These are phyloP conservation scores for Pyrus pyrifolia DNA, from an alignment of 306 rosid genomes.

Conservation along the genomic window DNA sequence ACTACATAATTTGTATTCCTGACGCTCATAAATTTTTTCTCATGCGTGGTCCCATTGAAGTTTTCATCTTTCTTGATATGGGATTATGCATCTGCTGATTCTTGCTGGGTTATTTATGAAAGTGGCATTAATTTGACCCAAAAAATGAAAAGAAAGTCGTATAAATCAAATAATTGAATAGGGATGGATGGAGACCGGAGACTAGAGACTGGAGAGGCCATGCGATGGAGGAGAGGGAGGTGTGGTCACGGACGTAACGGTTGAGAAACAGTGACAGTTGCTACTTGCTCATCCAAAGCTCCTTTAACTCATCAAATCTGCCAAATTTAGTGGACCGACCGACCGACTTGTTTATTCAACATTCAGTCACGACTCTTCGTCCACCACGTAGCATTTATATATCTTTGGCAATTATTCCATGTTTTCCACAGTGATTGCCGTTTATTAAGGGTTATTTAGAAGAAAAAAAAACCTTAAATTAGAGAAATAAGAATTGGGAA, in stretches of 20 bases:
- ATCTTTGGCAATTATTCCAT: neutral
- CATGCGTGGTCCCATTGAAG: neutral
- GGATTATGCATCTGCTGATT: neutral
- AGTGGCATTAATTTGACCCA: neutral
- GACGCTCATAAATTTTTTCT: neutral
- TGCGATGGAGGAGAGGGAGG: neutral
- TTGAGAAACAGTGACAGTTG: conserved; percentile 14
- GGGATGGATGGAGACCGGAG: neutral
- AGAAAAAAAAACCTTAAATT: neutral
- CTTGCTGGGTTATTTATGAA: neutral
- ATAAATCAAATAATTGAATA: neutral
- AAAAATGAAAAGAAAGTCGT: too few relatives aligned
- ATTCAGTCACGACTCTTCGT: neutral
- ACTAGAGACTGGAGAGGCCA: neutral
- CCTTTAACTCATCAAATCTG: neutral
- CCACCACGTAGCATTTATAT: neutral
- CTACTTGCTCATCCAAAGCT: conserved; percentile 13
- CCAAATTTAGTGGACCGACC: conserved; percentile 1
- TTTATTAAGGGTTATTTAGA: neutral
- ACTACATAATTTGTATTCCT: too few relatives aligned
- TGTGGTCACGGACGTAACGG: conserved; percentile 21
- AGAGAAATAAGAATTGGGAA: too few relatives aligned
- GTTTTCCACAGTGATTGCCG: too few relatives aligned
- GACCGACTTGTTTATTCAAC: neutral
- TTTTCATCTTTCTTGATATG: neutral